Percentiles rank a stretch among this genome's conserved stretches.
Evolutionary conservation across 345 rosid genomes (phyloP).

Genomic region (Passiflora organensis): DNA sequence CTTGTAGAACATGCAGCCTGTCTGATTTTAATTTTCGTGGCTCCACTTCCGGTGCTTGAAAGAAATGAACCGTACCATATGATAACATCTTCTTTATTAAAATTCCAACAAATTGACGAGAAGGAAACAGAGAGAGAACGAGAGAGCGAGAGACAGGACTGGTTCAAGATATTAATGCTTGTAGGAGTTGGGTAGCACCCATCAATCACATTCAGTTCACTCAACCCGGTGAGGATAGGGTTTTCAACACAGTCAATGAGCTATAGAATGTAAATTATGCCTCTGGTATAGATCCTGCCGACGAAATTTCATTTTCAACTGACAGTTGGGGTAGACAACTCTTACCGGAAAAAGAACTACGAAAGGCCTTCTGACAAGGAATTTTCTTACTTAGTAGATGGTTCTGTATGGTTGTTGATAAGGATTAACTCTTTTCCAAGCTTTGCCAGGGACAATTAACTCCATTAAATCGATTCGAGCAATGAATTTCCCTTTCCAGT

Average conservation of each 20-base stretch:
- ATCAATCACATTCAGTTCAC: conserved; percentile 29
- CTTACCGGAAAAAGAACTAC: no score
- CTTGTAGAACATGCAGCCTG: conserved; percentile 5
- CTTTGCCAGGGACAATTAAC: no score
- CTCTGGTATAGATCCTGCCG: conserved; percentile 10
- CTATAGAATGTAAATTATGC: conserved; percentile 15
- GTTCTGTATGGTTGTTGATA: no score
- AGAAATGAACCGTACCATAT: neutral
- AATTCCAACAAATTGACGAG: neutral
- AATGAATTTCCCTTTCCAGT: no score
- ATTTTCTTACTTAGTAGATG: no score
- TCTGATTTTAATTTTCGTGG: conserved; percentile 8
- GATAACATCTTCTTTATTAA: neutral
- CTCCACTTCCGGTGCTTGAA: conserved; percentile 10
- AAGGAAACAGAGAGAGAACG: neutral
- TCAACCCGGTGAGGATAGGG: conserved; percentile 18
- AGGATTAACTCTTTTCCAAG: no score
- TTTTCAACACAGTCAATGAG: conserved; percentile 8
- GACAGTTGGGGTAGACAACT: neutral
- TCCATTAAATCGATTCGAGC: no score
- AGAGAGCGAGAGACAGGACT: neutral
- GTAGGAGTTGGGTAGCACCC: neutral
- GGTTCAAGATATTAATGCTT: conserved; percentile 4
- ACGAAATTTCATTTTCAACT: conserved; percentile 20
- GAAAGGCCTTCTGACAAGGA: no score